Evolutionary conservation across 257 asterid genomes (phyloP).

Genomic region (Solanum pinnatisectum): DNA sequence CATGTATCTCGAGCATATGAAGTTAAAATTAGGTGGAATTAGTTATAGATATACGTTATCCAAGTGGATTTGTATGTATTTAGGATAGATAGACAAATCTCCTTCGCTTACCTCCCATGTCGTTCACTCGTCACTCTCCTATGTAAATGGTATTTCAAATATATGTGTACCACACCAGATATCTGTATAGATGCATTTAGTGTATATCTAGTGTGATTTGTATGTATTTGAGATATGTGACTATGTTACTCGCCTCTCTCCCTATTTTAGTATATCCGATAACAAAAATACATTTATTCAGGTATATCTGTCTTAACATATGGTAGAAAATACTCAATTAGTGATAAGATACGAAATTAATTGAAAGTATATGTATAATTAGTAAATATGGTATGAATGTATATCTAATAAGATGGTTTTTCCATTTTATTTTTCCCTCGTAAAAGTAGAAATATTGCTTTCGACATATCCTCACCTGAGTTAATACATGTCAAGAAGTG

Average conservation of each 20-base stretch:
- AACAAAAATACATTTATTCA: too few species aligned
- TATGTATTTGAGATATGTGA: not conserved
- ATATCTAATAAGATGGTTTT: not conserved
- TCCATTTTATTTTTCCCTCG: not conserved
- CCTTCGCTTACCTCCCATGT: not conserved
- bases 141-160: not conserved
- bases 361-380: too few species aligned
- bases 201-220: not conserved
- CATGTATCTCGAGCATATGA: too few species aligned
- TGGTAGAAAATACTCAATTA: too few species aligned
- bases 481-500: not conserved
- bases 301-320: too few species aligned
- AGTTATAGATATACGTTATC: rapidly evolving
- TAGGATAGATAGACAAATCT: not conserved
- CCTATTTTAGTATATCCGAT: not conserved
- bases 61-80: not conserved
- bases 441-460: rapidly evolving
- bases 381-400: not conserved
- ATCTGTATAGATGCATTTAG: not conserved
- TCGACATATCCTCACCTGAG: rapidly evolving
- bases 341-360: too few species aligned
- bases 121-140: not conserved
- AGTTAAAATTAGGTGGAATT: too few species aligned
- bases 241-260: not conserved
- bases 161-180: not conserved